Evolutionary conservation across 2,329 filamentous ascomycete species (phyloP).

Genomic region (Rutstroemia sp.): DNA sequence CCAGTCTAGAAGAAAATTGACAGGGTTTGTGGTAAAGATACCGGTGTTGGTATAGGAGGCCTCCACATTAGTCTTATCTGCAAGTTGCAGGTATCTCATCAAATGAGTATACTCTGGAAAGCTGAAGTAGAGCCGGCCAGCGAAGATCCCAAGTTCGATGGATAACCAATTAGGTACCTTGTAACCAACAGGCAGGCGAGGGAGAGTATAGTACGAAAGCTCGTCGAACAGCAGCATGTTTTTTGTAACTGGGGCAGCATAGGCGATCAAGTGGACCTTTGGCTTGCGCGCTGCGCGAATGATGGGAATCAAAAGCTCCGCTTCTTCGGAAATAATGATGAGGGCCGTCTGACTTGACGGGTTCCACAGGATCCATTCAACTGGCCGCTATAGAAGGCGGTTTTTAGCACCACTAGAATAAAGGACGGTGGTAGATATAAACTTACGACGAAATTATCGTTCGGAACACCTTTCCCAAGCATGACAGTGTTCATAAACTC

Average conservation of each 20-base stretch:
- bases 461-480: slow-evolving; percentile 12
- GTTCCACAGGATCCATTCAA: slow-evolving; percentile 57
- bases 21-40: slow-evolving; percentile 24
- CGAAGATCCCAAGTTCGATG: slow-evolving; percentile 52
- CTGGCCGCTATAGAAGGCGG: slow-evolving; percentile 32
- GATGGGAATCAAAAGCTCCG: slow-evolving; percentile 43
- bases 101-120: slow-evolving; percentile 36
- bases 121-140: slow-evolving; percentile 53
- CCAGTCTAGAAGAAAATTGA: slow-evolving; percentile 50
- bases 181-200: slow-evolving; percentile 35
- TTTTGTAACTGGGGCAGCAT: slow-evolving; percentile 52
- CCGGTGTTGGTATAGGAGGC: slow-evolving; percentile 21
- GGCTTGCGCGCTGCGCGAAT: slow-evolving; percentile 26
- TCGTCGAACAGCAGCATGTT: slow-evolving; percentile 53
- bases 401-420: background rate
- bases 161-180: slow-evolving; percentile 44
- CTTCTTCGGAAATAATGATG: slow-evolving; percentile 56
- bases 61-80: slow-evolving; percentile 6
- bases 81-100: slow-evolving; percentile 25
- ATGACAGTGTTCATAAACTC: slow-evolving; percentile 44
- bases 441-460: slow-evolving; percentile 35
- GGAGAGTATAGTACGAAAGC: slow-evolving; percentile 45
- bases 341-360: slow-evolving; percentile 39
- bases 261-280: slow-evolving; percentile 43
- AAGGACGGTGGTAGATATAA: too few relatives aligned